phyloP scores from a whole-genome alignment of 2,329 filamentous ascomycete species.

The Alternaria panax region DNA sequence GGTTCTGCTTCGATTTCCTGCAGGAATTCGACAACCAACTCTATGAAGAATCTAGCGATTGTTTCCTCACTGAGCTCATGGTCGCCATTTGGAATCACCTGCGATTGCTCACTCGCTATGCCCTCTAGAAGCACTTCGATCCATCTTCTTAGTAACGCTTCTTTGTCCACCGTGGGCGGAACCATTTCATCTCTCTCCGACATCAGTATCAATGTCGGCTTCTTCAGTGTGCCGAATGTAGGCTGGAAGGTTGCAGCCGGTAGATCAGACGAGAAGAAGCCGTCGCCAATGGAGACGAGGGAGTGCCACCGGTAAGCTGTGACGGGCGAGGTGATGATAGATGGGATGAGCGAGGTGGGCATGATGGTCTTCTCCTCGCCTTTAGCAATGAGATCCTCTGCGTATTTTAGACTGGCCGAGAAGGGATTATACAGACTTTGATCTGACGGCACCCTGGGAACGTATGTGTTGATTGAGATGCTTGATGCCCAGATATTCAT shows the following conservation, averaged over 20 bases:
- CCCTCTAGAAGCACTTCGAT: neutral
- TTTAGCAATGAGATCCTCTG: constrained; percentile 13
- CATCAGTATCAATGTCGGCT: constrained; percentile 17
- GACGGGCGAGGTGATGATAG: constrained; percentile 21
- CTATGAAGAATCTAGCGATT: neutral
- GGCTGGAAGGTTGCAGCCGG: neutral
- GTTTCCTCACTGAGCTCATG: neutral
- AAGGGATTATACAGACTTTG: neutral
- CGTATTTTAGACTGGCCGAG: constrained; percentile 7
- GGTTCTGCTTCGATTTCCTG: neutral
- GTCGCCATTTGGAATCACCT: neutral
- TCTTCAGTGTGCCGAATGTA: constrained; percentile 15
- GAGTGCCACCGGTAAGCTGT: constrained; percentile 30
- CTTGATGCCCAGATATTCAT: neutral
- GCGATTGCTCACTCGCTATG: neutral
- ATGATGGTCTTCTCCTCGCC: constrained; percentile 14
- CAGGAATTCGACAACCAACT: neutral
- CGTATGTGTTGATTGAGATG: neutral
- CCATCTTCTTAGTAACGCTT: constrained; percentile 8
- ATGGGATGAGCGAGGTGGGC: constrained; percentile 13
- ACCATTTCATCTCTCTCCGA: constrained; percentile 29
- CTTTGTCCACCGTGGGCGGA: constrained; percentile 17
- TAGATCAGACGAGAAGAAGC: constrained; percentile 28
- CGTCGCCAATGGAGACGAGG: constrained; percentile 19
- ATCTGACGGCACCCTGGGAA: neutral